Conservation (phyloP, 1,284 basidiomycete genomes). For the Cystobasidium sp. region DNA sequence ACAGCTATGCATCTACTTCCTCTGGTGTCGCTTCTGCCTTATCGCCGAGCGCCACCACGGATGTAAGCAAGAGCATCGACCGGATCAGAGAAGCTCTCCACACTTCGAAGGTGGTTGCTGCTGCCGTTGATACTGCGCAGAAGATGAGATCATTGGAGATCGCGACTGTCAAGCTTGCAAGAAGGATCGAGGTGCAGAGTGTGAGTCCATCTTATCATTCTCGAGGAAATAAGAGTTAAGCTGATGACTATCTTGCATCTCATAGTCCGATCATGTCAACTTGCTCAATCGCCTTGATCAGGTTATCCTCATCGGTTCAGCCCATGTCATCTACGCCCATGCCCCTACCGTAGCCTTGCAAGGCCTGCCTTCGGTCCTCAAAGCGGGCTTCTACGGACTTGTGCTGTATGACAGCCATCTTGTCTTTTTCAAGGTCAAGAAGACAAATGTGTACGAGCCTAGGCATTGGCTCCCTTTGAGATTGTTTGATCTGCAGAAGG, state of each 20-base stretch:
- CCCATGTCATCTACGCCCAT: slow-evolving; percentile 47
- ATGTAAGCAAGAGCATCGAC: slow-evolving; percentile 12
- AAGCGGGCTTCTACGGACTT: slow-evolving; percentile 82
- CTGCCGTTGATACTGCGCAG: slow-evolving; percentile 47
- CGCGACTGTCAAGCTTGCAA: slow-evolving; percentile 48
- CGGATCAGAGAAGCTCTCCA: slow-evolving; percentile 23
- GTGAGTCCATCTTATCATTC: slow-evolving; percentile 34
- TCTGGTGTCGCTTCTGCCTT: background rate
- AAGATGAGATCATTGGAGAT: slow-evolving; percentile 48
- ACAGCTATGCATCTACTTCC: too few relatives aligned
- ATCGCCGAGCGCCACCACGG: background rate
- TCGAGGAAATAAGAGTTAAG: background rate
- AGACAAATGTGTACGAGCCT: slow-evolving; percentile 76
- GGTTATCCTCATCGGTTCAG: slow-evolving; percentile 49
- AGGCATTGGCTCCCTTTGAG: slow-evolving; percentile 79
- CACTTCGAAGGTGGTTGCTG: slow-evolving; percentile 42
- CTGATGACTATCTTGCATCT: background rate
- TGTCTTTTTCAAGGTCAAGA: slow-evolving; percentile 80
- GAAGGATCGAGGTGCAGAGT: slow-evolving; percentile 49
- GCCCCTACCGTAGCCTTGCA: slow-evolving; percentile 37
- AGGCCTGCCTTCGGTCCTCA: slow-evolving; percentile 58
- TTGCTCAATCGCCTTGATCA: slow-evolving; percentile 49
- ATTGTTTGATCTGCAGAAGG: slow-evolving; percentile 50
- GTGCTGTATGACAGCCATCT: slow-evolving; percentile 86
- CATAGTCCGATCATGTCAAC: slow-evolving; percentile 45